Conservation (phyloP, 1,284 basidiomycete genomes). For the Pascua sp. region DNA sequence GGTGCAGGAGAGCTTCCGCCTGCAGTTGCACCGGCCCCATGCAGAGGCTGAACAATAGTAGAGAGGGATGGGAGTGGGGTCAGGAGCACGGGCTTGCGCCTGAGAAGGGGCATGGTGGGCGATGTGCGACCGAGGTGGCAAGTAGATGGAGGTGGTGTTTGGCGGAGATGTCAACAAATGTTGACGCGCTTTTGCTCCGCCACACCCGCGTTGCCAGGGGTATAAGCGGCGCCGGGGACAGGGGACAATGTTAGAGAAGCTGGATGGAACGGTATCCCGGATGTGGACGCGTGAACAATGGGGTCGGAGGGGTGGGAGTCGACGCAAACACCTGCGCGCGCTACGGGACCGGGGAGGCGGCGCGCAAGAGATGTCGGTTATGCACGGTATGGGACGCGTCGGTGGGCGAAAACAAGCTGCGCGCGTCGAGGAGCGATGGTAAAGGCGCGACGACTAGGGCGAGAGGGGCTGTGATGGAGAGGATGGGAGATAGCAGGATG, state of each 20-base stretch:
- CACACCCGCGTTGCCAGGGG: neutral
- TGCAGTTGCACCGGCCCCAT: neutral
- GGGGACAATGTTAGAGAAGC: too few species aligned
- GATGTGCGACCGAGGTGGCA: neutral
- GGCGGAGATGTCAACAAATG: neutral
- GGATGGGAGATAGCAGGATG: neutral
- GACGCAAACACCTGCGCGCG: neutral
- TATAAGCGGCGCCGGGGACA: too few species aligned
- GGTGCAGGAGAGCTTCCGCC: constrained; percentile 1
- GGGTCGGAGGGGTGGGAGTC: neutral
- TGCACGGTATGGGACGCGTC: neutral
- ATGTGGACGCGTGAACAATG: too few species aligned
- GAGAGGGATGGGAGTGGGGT: constrained; percentile 51
- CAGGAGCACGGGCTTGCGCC: constrained; percentile 84
- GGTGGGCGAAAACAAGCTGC: neutral
- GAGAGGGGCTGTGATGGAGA: neutral
- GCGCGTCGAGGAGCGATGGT: neutral
- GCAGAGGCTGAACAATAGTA: constrained; percentile 16
- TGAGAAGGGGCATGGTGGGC: constrained; percentile 73
- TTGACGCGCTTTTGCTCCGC: neutral
- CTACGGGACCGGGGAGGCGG: neutral
- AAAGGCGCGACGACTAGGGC: neutral
- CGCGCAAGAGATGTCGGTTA: neutral
- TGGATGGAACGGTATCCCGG: too few species aligned
- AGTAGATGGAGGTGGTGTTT: neutral